These are phyloP conservation scores for Xylaria bambusicola DNA, from an alignment of 495 filamentous ascomycete species.

Conservation along the genomic window DNA sequence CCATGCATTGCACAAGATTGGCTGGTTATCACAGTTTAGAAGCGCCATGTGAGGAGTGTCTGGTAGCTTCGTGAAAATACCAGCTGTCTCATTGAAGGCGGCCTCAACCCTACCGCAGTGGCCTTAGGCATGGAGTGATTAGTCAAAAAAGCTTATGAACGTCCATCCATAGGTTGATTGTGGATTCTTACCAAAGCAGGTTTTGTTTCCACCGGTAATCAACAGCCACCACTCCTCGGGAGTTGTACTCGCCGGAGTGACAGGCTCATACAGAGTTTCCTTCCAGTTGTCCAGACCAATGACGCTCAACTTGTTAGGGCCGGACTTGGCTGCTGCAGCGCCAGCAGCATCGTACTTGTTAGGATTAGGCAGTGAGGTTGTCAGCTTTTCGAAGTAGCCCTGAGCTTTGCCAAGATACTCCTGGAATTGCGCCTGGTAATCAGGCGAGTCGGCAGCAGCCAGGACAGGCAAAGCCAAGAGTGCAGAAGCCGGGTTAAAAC, in stretches of 20 bases:
- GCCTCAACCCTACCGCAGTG: slow-evolving; percentile 48
- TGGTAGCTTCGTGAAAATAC: slow-evolving; percentile 64
- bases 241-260: slow-evolving; percentile 51
- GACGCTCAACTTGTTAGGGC: slow-evolving; percentile 52
- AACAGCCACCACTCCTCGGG: slow-evolving; percentile 81
- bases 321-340: slow-evolving; percentile 37
- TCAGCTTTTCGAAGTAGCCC: slow-evolving; percentile 63
- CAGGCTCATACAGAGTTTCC: slow-evolving; percentile 61
- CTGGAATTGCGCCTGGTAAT: slow-evolving; percentile 70
- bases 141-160: neutral
- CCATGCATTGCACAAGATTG: slow-evolving; percentile 82
- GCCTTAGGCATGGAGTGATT: slow-evolving; percentile 30
- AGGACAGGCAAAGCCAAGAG: slow-evolving; percentile 69
- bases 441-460: slow-evolving; percentile 57
- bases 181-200: slow-evolving; percentile 67
- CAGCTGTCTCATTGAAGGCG: slow-evolving; percentile 63
- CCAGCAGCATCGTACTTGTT: slow-evolving; percentile 42
- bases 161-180: neutral
- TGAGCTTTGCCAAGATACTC: slow-evolving; percentile 63
- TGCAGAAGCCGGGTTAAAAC: slow-evolving; percentile 62
- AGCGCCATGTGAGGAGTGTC: slow-evolving; percentile 69
- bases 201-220: slow-evolving; percentile 83
- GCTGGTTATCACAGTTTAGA: slow-evolving; percentile 77
- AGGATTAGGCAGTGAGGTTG: slow-evolving; percentile 59
- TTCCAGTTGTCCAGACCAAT: slow-evolving; percentile 76